Base-by-base conservation (phyloP, 2,329 filamentous ascomycete species). In the Endothia cerciana region DNA sequence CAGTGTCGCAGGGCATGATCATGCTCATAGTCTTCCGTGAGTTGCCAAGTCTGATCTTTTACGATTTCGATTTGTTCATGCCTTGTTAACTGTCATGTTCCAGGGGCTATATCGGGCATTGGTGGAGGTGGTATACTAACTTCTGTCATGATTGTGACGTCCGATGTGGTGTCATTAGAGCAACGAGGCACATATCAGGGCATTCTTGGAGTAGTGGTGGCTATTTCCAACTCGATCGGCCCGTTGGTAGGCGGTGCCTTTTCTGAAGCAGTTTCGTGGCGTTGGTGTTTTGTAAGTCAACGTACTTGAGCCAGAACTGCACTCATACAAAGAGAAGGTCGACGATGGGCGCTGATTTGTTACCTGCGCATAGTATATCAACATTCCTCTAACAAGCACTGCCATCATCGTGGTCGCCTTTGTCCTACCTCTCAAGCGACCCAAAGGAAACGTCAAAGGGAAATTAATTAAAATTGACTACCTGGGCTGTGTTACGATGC, bases 91-190 rank as follows among this genome's bases (percentile, higher is more conserved):
- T 59, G 3, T 8, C 33, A 51, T 25, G 22, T 4, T 56, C 6
- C 22, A 68, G 67, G 66, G 4, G 66, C 68, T 3, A 33, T 69
- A 0, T 58, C 60, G 4, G 69, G 69, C 10, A 60, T 69, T 17
- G 67, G 69, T 6, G 69, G 69, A 15, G 67, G 67, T 7, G 65
- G 69, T 1, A 63, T 70, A n/a, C 45, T 70, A 22, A 70, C 68
- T 0, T 56, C 58, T 11, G 63, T 64, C 19, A 62, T 63, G 45
- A 68, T 65, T 25, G 62, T 68, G 7, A 64, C 64, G 4, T 66
- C 69, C 2, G 69, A 70, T 19, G 69, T 69, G 2, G 68, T 70
- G 11, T 66, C 69, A 1, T 62, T 70, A 1, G 51, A 69, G 4
- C 49, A 69, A 59, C 62, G 69, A 19, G 69, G 67, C 13, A 64